Conservation (phyloP, 441 rosid species). For the Erodium moschatum region DNA sequence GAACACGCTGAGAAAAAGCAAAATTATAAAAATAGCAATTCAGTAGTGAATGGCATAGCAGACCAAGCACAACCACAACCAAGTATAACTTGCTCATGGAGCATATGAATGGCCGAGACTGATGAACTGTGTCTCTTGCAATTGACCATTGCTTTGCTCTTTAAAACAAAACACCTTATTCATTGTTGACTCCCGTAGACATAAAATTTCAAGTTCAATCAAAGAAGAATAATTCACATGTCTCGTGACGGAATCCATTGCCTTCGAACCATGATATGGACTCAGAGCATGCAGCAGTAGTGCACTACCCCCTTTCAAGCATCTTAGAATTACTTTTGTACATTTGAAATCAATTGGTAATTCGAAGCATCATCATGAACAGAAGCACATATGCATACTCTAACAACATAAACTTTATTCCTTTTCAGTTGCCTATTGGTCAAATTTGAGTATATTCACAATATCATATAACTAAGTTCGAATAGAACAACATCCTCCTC, state of each 20-base stretch:
- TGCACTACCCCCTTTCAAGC: neutral
- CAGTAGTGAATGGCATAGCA: no score
- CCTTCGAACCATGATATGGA: neutral
- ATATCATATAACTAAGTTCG: neutral
- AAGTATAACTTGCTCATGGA: no score
- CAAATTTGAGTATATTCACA: constrained; percentile 1
- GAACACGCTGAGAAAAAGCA: neutral
- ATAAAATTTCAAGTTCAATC: neutral
- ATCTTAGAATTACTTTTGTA: neutral
- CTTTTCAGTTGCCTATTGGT: neutral
- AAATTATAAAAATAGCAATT: no score
- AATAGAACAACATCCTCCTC: neutral
- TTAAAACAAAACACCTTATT: neutral
- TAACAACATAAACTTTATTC: neutral
- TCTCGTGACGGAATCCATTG: neutral
- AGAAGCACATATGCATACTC: neutral
- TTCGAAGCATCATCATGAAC: neutral
- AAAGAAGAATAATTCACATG: neutral
- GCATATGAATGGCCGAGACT: no score
- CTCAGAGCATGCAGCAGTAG: neutral
- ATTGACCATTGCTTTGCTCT: neutral
- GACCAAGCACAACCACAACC: no score
- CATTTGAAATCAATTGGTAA: neutral
- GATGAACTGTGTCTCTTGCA: no score
- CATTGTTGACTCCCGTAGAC: neutral